Base-by-base conservation (phyloP, 768 basidiomycete genomes). In the Agaricus subrufescens region DNA sequence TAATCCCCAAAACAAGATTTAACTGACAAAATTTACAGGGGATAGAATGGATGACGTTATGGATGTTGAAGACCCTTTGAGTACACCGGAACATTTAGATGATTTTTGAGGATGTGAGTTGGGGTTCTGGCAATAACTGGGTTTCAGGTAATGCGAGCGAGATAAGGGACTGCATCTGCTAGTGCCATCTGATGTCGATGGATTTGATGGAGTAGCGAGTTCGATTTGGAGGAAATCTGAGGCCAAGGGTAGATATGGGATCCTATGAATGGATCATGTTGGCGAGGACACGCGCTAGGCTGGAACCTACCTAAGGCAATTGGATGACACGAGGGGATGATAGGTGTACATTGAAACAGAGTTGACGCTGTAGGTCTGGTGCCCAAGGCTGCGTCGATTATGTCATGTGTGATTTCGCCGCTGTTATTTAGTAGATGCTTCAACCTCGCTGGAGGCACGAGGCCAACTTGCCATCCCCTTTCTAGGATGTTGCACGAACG, bases 101-200 rank as follows among this genome's bases (percentile, higher is more conserved):
- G n/a, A 82, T 72, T 63, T 86, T 82, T 0, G 87, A 84, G 2
- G 87, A 86, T 0, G 84, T 87, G 3, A 89, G 87, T 66, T 91
- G 89, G 27, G 86, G 85, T 66, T 90, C 89, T 83, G 63, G 56
- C 42, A 15, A 26, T 26, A 9, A 26, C 48, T 19, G 53, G 46
- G 38, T 39, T 55, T 42, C 31, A 54, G 40, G 19, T 19, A 19
- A 19, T 14, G 37, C 23, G 46, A 26, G 30, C 42, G 27, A 34
- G 27, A 43, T 4, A 42, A 26, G 19, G 19, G 31, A 71, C 4
- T 76, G 52, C 59, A 84, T 84, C 84, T 51, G 72, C 70, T 19
- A 75, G 64, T 53, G 74, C 73, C 78, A 88, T 85, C 58, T 76
- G 82, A 42, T 72, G 19, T 19, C 19, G 73, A 61, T 86, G 83